Evolutionary conservation across 1,284 basidiomycete species (phyloP), one percentile per base, ranked within the genome.

Genomic region (Leccinum laetum): DNA sequence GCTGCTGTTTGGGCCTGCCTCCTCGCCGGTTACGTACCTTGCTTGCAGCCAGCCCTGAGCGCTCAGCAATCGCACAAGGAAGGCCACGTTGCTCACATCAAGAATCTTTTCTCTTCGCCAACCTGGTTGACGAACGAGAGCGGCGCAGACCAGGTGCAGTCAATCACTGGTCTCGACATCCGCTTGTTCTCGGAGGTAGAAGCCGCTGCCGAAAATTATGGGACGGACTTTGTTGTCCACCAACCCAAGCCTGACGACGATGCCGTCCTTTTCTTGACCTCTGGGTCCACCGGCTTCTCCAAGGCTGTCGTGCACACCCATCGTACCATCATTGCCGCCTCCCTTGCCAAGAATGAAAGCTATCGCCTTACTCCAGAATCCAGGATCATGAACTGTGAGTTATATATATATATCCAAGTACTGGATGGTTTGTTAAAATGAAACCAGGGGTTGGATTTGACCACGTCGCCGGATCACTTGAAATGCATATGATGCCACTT

Each of bases 11-110:
- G 76, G 76, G 75, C 75, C 2, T 75, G 76, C 61, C 65, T 75
- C 2, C 64, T 74, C 29, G 74, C 73, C 5, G 73, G 75, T 26
- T 73, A 67, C 60, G 65, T 77, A 1, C 73, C 75, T 13, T 74
- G 75, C 65, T 58, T 75, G 65, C 76, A 77, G 52, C 76, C 76
- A 11, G 71, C 76, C 0, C 60, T 76, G 58, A 77, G 73, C 24
- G 74, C 75, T 32, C 73, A 77, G 26, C 75, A 75, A 58, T 66
- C 73, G 0, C 73, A 78, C 63, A 77, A 77, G 49, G 76, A 75
- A 39, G 73, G 69, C 5, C 73, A 75, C 49, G 63, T 77, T 5
- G 64, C 67, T 26, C 73, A 77, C 61, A 64, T 77, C 41, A 78
- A 71, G 37, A 68, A 66, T 2, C 60, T 75, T 9, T 73, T 73